Evolutionary conservation across 306 rosid species (phyloP).

Genomic region (Alnus rubra): DNA sequence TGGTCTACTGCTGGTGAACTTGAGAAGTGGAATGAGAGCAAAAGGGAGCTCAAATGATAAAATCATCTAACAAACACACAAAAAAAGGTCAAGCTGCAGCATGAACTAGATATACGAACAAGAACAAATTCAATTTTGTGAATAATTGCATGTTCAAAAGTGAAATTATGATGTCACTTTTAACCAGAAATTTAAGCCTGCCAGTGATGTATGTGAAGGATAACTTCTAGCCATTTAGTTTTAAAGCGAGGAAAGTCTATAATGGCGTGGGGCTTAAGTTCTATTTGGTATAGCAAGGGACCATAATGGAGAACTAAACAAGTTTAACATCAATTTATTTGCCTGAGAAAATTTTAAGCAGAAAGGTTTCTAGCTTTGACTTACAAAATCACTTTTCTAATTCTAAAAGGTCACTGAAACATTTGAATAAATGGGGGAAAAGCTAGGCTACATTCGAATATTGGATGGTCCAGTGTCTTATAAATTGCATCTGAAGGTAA

Average conservation of each 20-base stretch:
- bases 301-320: too few relatives aligned
- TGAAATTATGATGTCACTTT: not conserved
- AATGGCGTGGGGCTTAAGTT: not conserved
- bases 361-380: not conserved
- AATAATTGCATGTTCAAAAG: not conserved
- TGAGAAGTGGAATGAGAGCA: slow-evolving; percentile 92
- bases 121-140: not conserved
- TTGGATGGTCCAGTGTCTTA: not conserved
- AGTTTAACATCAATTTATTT: too few relatives aligned
- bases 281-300: not conserved
- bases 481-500: not conserved
- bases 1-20: slow-evolving; percentile 83
- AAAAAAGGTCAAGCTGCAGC: slow-evolving; percentile 25
- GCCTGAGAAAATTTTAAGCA: not conserved
- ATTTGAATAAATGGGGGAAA: not conserved
- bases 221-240: not conserved
- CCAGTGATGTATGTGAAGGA: not conserved
- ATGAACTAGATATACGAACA: not conserved
- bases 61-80: slow-evolving; percentile 68
- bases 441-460: not conserved
- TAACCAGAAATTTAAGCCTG: not conserved
- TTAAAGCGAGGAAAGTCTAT: not conserved
- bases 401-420: not conserved
- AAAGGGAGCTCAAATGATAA: slow-evolving; percentile 96
- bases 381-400: not conserved